Evolutionary conservation across 1,284 basidiomycete genomes (phyloP).

Genomic region (Moesziomyces sp.): DNA sequence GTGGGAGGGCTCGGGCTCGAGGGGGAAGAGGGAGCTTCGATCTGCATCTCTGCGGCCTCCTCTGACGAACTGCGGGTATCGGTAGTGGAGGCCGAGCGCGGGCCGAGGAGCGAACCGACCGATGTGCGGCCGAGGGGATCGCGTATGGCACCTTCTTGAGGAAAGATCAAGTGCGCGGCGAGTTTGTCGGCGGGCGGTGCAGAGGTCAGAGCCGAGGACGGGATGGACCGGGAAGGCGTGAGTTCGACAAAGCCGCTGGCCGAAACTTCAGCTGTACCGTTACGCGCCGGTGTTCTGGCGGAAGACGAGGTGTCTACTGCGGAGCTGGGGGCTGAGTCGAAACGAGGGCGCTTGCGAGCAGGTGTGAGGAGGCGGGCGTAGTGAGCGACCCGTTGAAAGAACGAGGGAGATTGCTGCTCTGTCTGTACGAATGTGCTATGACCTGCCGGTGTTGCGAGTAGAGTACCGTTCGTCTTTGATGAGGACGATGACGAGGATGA

Average conservation of each 20-base stretch:
- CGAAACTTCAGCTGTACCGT: background rate
- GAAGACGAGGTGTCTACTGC: background rate
- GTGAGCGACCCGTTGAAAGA: slow-evolving; percentile 1
- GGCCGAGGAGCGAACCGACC: slow-evolving; percentile 1
- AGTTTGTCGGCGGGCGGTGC: background rate
- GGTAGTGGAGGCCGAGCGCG: background rate
- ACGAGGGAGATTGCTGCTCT: background rate
- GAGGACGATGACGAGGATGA: background rate
- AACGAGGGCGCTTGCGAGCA: slow-evolving; percentile 10
- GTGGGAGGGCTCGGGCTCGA: slow-evolving; percentile 1
- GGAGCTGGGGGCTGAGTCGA: background rate
- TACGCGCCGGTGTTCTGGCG: background rate
- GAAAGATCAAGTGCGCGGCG: slow-evolving; percentile 1
- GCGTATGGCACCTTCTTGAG: slow-evolving; percentile 37
- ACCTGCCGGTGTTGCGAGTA: background rate
- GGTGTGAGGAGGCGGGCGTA: background rate
- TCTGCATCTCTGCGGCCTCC: slow-evolving; percentile 25
- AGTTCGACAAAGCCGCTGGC: slow-evolving; percentile 31
- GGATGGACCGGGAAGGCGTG: slow-evolving; percentile 3
- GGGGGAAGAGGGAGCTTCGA: slow-evolving; percentile 10
- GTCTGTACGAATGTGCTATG: background rate
- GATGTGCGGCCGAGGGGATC: slow-evolving; percentile 25
- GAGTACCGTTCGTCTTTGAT: background rate
- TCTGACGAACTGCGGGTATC: slow-evolving; percentile 28
- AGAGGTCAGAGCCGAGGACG: background rate